Percentiles rank a stretch among this genome's conserved stretches.
These are phyloP conservation scores for Potentilla sterilis DNA, from an alignment of 306 rosid genomes.

Conservation along the genomic window DNA sequence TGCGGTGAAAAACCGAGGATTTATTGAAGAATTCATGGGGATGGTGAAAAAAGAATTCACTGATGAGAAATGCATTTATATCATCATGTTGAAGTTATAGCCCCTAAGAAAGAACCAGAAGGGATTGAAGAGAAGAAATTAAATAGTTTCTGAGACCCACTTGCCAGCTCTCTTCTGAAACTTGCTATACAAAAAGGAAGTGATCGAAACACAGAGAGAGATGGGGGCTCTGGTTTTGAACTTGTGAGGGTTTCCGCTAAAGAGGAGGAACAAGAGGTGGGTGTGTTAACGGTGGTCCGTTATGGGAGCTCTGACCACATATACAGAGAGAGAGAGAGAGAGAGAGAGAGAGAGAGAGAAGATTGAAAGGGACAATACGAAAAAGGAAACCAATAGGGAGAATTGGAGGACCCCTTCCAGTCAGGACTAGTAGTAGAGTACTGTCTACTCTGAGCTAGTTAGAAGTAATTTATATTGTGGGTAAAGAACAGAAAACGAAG, in stretches of 20 bases:
- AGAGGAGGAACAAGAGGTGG: conserved; percentile 21
- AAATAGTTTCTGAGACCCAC: conserved; percentile 32
- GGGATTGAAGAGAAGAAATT: conserved; percentile 25
- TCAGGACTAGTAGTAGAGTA: not conserved
- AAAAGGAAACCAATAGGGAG: conserved; percentile 43
- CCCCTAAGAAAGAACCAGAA: conserved; percentile 14
- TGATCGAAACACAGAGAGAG: not conserved
- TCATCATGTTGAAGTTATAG: conserved; percentile 37
- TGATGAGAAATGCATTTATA: conserved; percentile 12
- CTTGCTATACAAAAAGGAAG: conserved; percentile 28
- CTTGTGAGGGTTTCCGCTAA: conserved; percentile 24
- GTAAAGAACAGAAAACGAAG: not conserved
- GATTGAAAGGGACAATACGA: conserved; percentile 71
- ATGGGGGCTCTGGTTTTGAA: conserved; percentile 6
- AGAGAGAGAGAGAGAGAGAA: conserved; percentile 23
- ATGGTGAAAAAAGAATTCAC: conserved; percentile 29
- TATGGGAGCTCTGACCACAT: conserved; percentile 34
- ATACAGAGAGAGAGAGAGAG: conserved; percentile 21
- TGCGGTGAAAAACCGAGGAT: conserved; percentile 24
- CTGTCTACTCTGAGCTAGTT: not conserved
- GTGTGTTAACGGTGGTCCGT: not conserved
- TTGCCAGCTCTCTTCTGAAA: conserved; percentile 27
- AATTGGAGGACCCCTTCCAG: not conserved
- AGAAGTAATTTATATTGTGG: not conserved
- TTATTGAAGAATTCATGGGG: conserved; percentile 32